phyloP scores from a whole-genome alignment of 352 stramenopile species.

The Phytophthora fragariaefolia region DNA sequence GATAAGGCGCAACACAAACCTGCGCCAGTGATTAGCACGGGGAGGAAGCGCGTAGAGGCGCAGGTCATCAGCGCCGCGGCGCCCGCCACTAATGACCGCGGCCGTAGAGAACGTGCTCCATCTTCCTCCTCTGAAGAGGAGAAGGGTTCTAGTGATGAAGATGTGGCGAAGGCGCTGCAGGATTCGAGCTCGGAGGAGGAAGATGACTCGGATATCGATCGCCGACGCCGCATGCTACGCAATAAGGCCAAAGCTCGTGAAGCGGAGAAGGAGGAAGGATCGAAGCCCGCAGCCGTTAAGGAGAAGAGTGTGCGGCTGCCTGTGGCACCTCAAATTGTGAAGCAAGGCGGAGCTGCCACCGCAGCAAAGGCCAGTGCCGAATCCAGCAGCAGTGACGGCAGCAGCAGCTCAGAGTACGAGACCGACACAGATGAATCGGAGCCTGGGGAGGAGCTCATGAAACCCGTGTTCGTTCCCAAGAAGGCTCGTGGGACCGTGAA shows the following conservation, averaged over 20 bases:
- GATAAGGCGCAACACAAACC: slow-evolving; percentile 32
- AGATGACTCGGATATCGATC: slow-evolving; percentile 68
- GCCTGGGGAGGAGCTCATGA: slow-evolving; percentile 79
- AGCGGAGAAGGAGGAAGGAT: slow-evolving; percentile 7
- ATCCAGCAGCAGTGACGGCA: slow-evolving; percentile 52
- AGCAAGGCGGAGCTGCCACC: slow-evolving; percentile 15
- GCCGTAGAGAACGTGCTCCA: slow-evolving; percentile 4
- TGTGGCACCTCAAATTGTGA: slow-evolving; percentile 51
- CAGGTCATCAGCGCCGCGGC: slow-evolving; percentile 46
- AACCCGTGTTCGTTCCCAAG: slow-evolving; percentile 93
- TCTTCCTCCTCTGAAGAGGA: slow-evolving; percentile 31
- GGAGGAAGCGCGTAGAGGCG: slow-evolving; percentile 65
- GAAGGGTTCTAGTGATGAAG: slow-evolving; percentile 32
- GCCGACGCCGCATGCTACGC: slow-evolving; percentile 65
- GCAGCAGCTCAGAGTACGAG: slow-evolving; percentile 77
- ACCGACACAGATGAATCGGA: slow-evolving; percentile 85
- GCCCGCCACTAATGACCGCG: slow-evolving; percentile 18
- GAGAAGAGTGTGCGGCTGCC: slow-evolving; percentile 23
- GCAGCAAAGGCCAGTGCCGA: slow-evolving; percentile 21
- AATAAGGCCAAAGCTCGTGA: slow-evolving; percentile 51
- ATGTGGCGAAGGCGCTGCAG: slow-evolving; percentile 60
- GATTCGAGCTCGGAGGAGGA: slow-evolving; percentile 84
- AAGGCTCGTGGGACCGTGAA: slow-evolving; percentile 87
- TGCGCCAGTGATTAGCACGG: slow-evolving; percentile 21
- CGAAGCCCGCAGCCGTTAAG: slow-evolving; percentile 7